These are phyloP conservation scores for Euphorbia tirucalli DNA, from an alignment of 345 rosid species.

Conservation along the genomic window DNA sequence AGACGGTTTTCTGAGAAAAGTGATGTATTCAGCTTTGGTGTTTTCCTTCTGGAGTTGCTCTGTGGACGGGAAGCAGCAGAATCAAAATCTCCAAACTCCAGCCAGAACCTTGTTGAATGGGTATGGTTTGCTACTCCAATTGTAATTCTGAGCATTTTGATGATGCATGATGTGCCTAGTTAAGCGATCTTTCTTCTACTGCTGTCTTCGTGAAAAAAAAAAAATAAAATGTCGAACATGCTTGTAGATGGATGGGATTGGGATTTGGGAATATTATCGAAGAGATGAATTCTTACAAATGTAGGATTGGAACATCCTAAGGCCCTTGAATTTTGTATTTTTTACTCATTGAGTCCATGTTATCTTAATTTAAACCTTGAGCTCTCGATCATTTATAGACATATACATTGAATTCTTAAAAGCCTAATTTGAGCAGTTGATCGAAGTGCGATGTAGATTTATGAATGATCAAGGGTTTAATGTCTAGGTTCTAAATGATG, in stretches of 20 bases:
- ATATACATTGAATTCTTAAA: too few species aligned
- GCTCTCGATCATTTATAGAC: too few species aligned
- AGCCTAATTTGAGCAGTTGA: too few species aligned
- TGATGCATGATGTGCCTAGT: background rate
- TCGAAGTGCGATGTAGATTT: too few species aligned
- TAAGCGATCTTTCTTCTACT: background rate
- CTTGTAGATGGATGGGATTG: background rate
- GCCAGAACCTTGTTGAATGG: slow-evolving; percentile 70
- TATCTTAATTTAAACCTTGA: too few species aligned
- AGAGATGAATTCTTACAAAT: too few species aligned
- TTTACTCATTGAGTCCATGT: too few species aligned
- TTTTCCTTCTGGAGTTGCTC: slow-evolving; percentile 81
- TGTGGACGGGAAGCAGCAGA: slow-evolving; percentile 73
- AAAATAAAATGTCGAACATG: background rate
- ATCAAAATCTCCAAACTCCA: slow-evolving; percentile 48
- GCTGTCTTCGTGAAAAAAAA: background rate
- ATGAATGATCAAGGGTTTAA: too few species aligned
- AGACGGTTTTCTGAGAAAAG: slow-evolving; percentile 85
- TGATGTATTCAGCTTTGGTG: slow-evolving; percentile 86
- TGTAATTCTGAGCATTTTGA: background rate
- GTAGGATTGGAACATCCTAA: too few species aligned
- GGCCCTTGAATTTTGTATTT: too few species aligned
- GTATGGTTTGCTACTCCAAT: slow-evolving; percentile 41
- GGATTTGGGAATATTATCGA: too few species aligned
- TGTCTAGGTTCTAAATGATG: too few species aligned